phyloP scores from a whole-genome alignment of 176 grass and related monocot genomes.

The Zizania latifolia region DNA sequence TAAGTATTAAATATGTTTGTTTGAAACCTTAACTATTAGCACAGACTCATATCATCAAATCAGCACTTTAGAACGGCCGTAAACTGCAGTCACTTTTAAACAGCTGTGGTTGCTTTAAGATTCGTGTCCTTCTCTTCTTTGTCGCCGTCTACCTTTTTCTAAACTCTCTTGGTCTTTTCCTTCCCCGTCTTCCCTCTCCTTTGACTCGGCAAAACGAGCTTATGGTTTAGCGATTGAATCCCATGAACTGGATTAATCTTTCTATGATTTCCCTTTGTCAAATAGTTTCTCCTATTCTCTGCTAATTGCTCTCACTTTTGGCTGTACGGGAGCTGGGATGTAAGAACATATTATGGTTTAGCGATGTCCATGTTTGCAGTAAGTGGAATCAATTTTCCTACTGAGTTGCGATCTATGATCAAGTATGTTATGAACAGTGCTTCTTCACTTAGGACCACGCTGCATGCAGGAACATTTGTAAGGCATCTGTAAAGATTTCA shows the following conservation, averaged over 20 bases:
- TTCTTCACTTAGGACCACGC: background rate
- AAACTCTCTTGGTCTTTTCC: too few relatives aligned
- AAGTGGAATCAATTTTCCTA: background rate
- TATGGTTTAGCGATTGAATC: slow-evolving; percentile 35
- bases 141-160: too few relatives aligned
- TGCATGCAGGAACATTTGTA: background rate
- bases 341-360: slow-evolving; percentile 19
- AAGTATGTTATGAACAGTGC: background rate
- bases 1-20: too few relatives aligned
- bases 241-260: slow-evolving; percentile 10
- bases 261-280: slow-evolving; percentile 15
- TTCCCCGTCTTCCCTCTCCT: too few relatives aligned
- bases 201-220: slow-evolving; percentile 63
- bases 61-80: too few relatives aligned
- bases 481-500: background rate
- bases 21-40: too few relatives aligned
- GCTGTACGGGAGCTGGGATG: slow-evolving; percentile 11
- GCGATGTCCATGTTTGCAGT: background rate
- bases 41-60: too few relatives aligned
- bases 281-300: slow-evolving; percentile 21
- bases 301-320: background rate
- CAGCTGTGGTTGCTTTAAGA: too few relatives aligned
- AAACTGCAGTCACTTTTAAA: too few relatives aligned
- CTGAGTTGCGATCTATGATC: background rate
- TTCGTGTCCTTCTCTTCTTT: too few relatives aligned